Base-by-base conservation (phyloP, 805 yeast genomes). In the Wickerhamiella azyma region DNA sequence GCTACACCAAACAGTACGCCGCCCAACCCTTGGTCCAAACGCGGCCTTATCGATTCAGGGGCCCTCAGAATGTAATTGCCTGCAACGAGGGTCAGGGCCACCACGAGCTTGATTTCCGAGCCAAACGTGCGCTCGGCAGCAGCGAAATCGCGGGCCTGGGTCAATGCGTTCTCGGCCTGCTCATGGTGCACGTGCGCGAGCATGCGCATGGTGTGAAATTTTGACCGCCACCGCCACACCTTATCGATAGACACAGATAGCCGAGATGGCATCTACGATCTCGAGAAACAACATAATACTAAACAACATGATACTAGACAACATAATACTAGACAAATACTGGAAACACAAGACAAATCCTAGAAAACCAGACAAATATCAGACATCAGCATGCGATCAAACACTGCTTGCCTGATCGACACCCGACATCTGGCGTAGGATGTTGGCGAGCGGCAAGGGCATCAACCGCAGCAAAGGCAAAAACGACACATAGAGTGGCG, bases 401-500 rank as follows among this genome's bases (percentile, higher is more conserved):
- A 8, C 30, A 13, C n/a, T 13, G 33, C 16, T 26, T 9, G 57
- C 69, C 13, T 57, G 58, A 60, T 86, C 96, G 59, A 88, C 78
- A 2, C 86, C 85, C 6, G 88, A 73, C 9, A 75, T 49, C 48
- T 65, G 59, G 41, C 96, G 64, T 1, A 72, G 66, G 0, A 70
- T n/a, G 46, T 68, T 74, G 8, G 70, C 76, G 2, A 83, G 32
- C 1, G 81, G 85, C 80, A 84, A 76, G 0, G 94, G 94, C 13
- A 77, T 60, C 0, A 19, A 29, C 47, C 92, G 69, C 52, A 86
- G 65, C 1, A 82, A 48, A 0, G 95, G 94, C 30, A 88, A 55
- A 39, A 83, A 63, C 52, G 79, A 75, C 1, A 85, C 86, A 61
- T 88, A 89, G 38, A 79, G 66, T 0, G 97, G 96, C 26, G 77